phyloP scores from a whole-genome alignment of 176 grass and related monocot species.

The Oryza meyeriana region DNA sequence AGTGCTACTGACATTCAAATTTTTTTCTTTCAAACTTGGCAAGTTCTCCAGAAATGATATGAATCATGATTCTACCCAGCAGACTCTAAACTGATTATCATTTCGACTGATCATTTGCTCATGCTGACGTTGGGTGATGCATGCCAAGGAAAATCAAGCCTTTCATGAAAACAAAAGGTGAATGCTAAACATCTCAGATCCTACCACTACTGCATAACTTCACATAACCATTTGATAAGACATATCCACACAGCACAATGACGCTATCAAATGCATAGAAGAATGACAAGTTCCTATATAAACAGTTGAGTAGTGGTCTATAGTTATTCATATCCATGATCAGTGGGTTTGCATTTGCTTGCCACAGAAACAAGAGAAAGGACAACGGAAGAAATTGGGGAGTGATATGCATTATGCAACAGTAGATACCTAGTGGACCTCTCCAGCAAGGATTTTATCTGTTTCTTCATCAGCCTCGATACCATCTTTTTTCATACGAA shows the following conservation, averaged over 20 bases:
- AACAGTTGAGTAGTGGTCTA: neutral
- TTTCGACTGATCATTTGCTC: neutral
- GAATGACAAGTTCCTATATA: neutral
- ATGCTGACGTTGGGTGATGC: neutral
- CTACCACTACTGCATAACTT: neutral
- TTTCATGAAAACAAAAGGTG: neutral
- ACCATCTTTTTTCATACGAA: constrained; percentile 54
- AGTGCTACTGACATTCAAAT: neutral
- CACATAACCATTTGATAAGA: neutral
- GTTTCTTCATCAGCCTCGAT: constrained; percentile 54
- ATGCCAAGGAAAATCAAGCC: neutral
- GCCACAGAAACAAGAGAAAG: neutral
- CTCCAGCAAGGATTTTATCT: constrained; percentile 40
- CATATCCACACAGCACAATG: neutral
- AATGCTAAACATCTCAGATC: constrained; percentile 7
- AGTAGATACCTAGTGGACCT: neutral
- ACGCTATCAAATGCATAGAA: neutral
- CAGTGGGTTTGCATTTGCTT: neutral
- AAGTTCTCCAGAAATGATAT: neutral
- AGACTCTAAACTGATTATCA: neutral
- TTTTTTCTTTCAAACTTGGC: neutral
- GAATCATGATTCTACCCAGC: neutral
- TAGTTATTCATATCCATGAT: neutral
- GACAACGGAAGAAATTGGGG: neutral
- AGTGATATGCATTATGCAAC: neutral